Conservation (phyloP, 768 basidiomycete species). For the Suillus plorans region DNA sequence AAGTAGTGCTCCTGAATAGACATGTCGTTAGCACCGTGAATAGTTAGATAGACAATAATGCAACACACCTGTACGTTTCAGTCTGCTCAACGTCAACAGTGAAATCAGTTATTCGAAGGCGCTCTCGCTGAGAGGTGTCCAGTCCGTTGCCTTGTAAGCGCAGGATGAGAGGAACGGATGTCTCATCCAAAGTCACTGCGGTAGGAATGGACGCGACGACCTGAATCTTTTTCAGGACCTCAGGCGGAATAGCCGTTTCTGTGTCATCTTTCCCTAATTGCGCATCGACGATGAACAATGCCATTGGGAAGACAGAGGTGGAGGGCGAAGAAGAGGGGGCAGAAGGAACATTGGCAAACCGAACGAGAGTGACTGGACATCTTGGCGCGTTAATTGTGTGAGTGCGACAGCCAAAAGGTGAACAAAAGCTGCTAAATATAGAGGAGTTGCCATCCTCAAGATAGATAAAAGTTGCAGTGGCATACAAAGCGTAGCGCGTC, state of each 20-base stretch:
- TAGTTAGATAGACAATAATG: neutral
- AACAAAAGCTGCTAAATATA: constrained; percentile 55
- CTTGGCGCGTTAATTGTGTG: constrained; percentile 41
- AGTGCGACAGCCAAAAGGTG: constrained; percentile 50
- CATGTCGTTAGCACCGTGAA: constrained; percentile 10
- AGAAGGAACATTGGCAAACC: constrained; percentile 49
- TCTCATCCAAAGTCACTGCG: constrained; percentile 46
- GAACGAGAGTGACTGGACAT: constrained; percentile 46
- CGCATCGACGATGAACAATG: constrained; percentile 47
- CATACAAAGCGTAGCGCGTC: constrained; percentile 64
- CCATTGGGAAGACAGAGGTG: constrained; percentile 27
- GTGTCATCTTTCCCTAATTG: constrained; percentile 21
- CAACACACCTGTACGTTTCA: constrained; percentile 63
- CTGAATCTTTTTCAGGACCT: constrained; percentile 61
- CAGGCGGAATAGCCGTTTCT: constrained; percentile 41
- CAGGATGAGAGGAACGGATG: constrained; percentile 52
- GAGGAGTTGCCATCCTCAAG: constrained; percentile 41
- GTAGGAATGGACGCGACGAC: constrained; percentile 65
- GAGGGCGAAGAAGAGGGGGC: constrained; percentile 26
- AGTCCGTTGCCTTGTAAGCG: constrained; percentile 60
- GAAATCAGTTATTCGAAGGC: constrained; percentile 57
- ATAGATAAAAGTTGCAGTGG: constrained; percentile 58
- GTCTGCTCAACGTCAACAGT: constrained; percentile 57
- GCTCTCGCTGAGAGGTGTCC: constrained; percentile 46
- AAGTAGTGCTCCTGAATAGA: constrained; percentile 39